These are phyloP conservation scores for Alisma plantagoaquatica DNA, from an alignment of 106 monocot species.

Conservation along the genomic window DNA sequence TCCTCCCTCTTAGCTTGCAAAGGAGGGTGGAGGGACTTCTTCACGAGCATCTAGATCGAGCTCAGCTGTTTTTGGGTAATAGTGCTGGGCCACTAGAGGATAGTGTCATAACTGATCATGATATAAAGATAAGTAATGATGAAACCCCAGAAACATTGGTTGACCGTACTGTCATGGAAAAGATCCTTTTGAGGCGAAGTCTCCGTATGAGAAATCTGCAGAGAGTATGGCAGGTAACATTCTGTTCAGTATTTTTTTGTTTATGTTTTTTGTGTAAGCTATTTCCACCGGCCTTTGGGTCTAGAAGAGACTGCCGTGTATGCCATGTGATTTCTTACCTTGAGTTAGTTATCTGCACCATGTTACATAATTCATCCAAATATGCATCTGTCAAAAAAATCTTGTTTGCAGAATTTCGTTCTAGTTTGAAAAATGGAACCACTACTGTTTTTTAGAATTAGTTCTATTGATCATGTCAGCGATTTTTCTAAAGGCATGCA, in stretches of 20 bases:
- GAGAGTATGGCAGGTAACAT: constrained; percentile 81
- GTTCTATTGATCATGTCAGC: no score
- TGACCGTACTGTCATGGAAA: constrained; percentile 84
- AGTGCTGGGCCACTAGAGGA: constrained; percentile 9
- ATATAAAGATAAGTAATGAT: constrained; percentile 21
- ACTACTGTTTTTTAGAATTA: no score
- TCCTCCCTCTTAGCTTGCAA: constrained; percentile 85
- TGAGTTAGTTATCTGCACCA: no score
- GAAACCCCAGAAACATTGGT: constrained; percentile 45
- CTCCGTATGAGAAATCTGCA: constrained; percentile 81
- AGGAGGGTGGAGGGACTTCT: constrained; percentile 86
- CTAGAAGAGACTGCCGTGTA: no score
- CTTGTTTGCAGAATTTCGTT: no score
- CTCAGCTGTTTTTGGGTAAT: constrained; percentile 29
- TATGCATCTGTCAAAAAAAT: no score
- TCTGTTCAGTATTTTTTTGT: neutral
- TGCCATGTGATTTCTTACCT: no score
- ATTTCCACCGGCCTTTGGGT: no score
- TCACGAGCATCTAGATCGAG: constrained; percentile 85
- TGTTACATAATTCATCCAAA: no score
- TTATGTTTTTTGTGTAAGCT: no score
- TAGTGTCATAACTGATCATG: constrained; percentile 16
- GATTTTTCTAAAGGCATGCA: no score
- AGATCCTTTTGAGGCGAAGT: constrained; percentile 83
- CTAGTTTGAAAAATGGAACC: no score